Conservation (phyloP, 2,329 filamentous ascomycete genomes). For the Botryotinia calthae region DNA sequence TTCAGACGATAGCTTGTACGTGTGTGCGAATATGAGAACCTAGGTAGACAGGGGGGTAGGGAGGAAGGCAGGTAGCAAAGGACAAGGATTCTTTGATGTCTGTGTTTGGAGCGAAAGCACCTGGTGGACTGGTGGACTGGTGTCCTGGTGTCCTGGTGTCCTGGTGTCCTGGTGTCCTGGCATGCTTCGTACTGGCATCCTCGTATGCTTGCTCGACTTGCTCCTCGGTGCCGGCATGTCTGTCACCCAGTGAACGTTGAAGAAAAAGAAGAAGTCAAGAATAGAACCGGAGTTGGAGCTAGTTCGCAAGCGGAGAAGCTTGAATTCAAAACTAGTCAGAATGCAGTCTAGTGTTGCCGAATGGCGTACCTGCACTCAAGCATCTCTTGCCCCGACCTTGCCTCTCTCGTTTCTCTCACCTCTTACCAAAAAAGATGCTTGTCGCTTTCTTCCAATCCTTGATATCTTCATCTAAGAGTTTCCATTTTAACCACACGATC, state of each 20-base stretch:
- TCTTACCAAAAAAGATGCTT: not conserved
- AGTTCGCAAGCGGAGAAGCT: not conserved
- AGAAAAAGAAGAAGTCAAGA: not conserved
- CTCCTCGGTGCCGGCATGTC: not conserved
- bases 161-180: too few species aligned
- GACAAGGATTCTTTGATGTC: not conserved
- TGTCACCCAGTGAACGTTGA: not conserved
- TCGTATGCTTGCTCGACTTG: not conserved
- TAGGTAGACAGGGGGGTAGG: not conserved
- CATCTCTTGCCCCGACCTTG: not conserved
- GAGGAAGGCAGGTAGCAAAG: not conserved
- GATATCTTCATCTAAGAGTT: slow-evolving; percentile 1
- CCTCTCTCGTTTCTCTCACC: not conserved
- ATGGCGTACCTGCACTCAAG: not conserved
- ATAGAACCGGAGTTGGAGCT: not conserved
- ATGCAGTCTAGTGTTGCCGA: not conserved
- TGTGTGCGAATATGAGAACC: not conserved
- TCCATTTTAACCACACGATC: not conserved
- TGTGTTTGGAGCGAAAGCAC: not conserved
- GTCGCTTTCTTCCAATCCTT: not conserved
- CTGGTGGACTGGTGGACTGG: not conserved
- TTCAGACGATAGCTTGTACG: not conserved
- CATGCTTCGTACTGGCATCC: not conserved
- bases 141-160: too few species aligned
- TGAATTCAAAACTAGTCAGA: not conserved